These are phyloP conservation scores for Saccharomycopsis crataegensis DNA, from an alignment of 1,139 yeast genomes.

Conservation along the genomic window DNA sequence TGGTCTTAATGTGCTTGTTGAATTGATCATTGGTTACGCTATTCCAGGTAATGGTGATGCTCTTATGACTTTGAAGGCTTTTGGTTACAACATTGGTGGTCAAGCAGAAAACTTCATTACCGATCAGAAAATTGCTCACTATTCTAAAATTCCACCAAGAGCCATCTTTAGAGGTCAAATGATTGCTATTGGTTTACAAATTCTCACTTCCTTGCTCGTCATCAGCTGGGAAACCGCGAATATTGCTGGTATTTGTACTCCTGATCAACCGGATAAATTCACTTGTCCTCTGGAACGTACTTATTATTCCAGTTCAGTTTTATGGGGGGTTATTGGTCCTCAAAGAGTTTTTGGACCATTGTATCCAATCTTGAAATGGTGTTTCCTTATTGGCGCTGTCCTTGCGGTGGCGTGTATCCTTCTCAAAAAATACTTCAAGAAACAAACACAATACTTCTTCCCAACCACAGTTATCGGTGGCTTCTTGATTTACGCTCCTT, in stretches of 20 bases:
- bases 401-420: constrained; percentile 38
- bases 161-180: constrained; percentile 55
- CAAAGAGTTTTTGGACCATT: constrained; percentile 43
- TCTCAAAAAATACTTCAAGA: constrained; percentile 35
- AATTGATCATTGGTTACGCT: constrained; percentile 55
- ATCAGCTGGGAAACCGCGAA: constrained; percentile 44
- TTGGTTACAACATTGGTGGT: constrained; percentile 51
- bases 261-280: constrained; percentile 35
- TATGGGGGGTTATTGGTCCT: constrained; percentile 68
- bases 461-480: constrained; percentile 45
- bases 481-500: constrained; percentile 43
- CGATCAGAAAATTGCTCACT: constrained; percentile 55
- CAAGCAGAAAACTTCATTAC: constrained; percentile 54
- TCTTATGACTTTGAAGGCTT: constrained; percentile 49
- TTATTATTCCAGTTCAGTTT: constrained; percentile 45
- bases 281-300: constrained; percentile 39
- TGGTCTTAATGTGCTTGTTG: constrained; percentile 53
- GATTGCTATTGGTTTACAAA: constrained; percentile 36
- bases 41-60: constrained; percentile 59
- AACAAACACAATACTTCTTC: constrained; percentile 31
- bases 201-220: constrained; percentile 46
- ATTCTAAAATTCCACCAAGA: constrained; percentile 52
- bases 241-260: constrained; percentile 41
- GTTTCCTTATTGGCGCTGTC: constrained; percentile 47
- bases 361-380: constrained; percentile 42